phyloP scores from a whole-genome alignment of 176 grass and related monocot species.

The Guadua angustifolia region DNA sequence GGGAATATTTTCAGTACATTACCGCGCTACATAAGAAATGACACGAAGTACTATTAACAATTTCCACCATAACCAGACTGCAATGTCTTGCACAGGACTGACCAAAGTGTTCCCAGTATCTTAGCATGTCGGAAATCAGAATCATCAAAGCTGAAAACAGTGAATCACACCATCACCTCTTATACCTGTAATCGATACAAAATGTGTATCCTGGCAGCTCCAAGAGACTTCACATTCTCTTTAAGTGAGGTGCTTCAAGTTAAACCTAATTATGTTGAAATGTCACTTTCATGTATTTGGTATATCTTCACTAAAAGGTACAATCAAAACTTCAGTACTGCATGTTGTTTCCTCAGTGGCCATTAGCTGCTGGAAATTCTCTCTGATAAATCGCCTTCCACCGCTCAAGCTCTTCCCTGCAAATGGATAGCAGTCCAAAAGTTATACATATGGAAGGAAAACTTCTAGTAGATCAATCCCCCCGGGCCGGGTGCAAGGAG shows the following conservation, averaged over 20 bases:
- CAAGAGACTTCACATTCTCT: constrained; percentile 12
- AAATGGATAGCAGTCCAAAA: constrained; percentile 30
- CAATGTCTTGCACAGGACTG: neutral
- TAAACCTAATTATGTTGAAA: constrained; percentile 43
- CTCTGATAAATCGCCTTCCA: constrained; percentile 81
- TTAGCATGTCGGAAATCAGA: constrained; percentile 11
- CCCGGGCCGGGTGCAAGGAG: neutral
- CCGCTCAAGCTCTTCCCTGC: constrained; percentile 88
- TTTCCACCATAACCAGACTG: neutral
- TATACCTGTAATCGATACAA: constrained; percentile 31
- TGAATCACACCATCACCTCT: constrained; percentile 11
- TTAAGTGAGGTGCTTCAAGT: constrained; percentile 41
- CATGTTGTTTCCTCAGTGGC: constrained; percentile 47
- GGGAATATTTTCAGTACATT: neutral
- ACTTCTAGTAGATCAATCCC: neutral
- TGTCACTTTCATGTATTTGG: constrained; percentile 36
- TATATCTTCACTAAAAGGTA: constrained; percentile 39
- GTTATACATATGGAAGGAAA: neutral
- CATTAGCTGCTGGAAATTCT: constrained; percentile 68
- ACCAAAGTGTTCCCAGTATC: neutral
- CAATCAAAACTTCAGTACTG: constrained; percentile 44
- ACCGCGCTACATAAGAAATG: neutral
- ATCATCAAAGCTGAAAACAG: constrained; percentile 29
- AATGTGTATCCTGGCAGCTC: constrained; percentile 36
- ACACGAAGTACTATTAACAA: neutral